Evolutionary conservation across 345 rosid species (phyloP), one percentile per base, ranked within the genome.

Genomic region (Lepidium aucheri): DNA sequence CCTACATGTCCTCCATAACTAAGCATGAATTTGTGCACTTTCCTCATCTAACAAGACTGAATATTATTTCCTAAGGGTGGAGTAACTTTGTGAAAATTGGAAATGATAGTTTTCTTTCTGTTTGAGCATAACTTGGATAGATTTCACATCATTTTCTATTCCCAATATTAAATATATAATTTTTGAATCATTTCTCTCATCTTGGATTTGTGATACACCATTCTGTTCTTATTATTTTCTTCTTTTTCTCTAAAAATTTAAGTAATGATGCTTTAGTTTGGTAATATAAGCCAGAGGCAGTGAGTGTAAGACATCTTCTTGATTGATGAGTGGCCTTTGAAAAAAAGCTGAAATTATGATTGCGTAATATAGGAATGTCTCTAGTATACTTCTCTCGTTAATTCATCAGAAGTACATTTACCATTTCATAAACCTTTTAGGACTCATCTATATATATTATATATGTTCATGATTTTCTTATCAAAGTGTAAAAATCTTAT

Each of bases 281-380:
- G 28, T 42, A 30, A 40, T 60, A 58, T 26, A 41, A 69, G 17
- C 60, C 7, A 50, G 39, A 67, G 17, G 51, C 28, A 65, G 70
- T 36, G 47, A 67, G 43, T 68, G 65, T 14, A 16, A 49, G 24
- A 39, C 43, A 30, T 30, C 41, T 42, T 66, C 41, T 32, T 40
- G 42, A 51, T 51, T n/a, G 28, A 41, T 59, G 15, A 11, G 46
- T 60, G 54, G 46, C 18, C 20, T 42, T 42, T 16, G 39, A 42
- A 9, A 15, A 35, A 62, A 68, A 54, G 51, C 69, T 62, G 75
- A 62, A 44, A 53, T 53, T 28, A 53, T 62, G 75, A 53, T 53
- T 62, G 50, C 56, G 42, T 9, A 70, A 17, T 63, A 43, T 45
- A 63, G 46, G 42, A 3, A 63, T 28, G 51, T 54, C 10, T 54